Evolutionary conservation across 225 moss, liverwort and hornwort species (phyloP), one percentile per base, ranked within the genome.

Genomic region (Takakia lepidozioides): DNA sequence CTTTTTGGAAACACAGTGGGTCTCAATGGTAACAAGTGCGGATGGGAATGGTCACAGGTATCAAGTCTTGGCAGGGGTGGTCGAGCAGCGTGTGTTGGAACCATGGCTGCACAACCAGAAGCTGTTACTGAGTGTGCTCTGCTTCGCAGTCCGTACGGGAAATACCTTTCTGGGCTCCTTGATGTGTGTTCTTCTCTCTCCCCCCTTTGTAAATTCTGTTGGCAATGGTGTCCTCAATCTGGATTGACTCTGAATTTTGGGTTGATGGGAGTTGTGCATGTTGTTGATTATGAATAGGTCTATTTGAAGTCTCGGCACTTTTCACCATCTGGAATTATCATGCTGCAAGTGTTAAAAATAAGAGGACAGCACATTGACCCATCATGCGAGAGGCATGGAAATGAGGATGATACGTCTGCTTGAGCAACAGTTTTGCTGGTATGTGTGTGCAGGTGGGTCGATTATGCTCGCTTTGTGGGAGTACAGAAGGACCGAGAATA

Each of bases 41-140:
- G 43, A 46, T 60, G 62, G 52, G 56, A 36, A 46, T 52, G 69
- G 48, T 64, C 68, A 52, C 76, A 91, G 95, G 68, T 98, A 98
- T 53, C 95, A 98, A 76, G 46, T 98, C 30, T 42, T 98, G 69
- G 91, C 95, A 19, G 95, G 95, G 48, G 91, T 98, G 21, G 47
- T 98, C 29, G 95, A 98, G 78, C 95, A 98, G 81, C 95, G 95
- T 16, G 25, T 98, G 25, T 49, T 98, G 87, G 95, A 98, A 67
- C 95, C 95, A 37, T 30, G 80, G 54, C 60, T 87, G 62, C 87
- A 83, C 59, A 75, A 72, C 1, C 82, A 73, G 54, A 91, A 90
- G 63, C 27, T 98, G 29, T 84, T 69, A 28, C 83, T 98, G 0
- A 57, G 87, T 36, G 62, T 71, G 23, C 71, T 78, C 48, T 87